A percentile compares a stretch with the other conserved stretches of the same genome.
Evolutionary conservation across 345 rosid species (phyloP).

Genomic region (Gossypium australe): DNA sequence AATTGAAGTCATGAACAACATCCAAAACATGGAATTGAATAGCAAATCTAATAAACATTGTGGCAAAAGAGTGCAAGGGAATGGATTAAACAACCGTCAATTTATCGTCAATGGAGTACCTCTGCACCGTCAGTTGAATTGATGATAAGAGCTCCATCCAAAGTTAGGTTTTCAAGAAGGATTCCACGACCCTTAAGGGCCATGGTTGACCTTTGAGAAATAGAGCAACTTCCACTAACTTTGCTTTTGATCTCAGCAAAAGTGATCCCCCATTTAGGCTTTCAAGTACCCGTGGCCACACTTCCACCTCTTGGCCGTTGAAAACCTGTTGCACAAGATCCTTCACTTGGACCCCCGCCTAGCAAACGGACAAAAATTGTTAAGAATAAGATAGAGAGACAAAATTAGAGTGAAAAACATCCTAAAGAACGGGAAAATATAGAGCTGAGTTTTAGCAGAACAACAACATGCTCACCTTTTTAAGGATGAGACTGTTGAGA

Average conservation of each 20-base stretch:
- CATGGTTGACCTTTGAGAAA: slow-evolving; percentile 70
- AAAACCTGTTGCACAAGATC: slow-evolving; percentile 58
- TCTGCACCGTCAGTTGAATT: slow-evolving; percentile 67
- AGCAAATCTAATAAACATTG: neutral
- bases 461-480: slow-evolving; percentile 29
- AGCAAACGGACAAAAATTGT: neutral
- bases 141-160: slow-evolving; percentile 79
- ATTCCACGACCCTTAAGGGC: slow-evolving; percentile 63
- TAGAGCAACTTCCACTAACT: slow-evolving; percentile 49
- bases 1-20: neutral
- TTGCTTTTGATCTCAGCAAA: slow-evolving; percentile 66
- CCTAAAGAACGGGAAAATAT: neutral
- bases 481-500: slow-evolving; percentile 43
- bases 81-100: neutral
- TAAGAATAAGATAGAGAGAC: too few species aligned
- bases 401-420: neutral
- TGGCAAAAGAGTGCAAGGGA: neutral
- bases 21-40: neutral
- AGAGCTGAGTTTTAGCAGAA: neutral
- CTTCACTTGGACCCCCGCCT: slow-evolving; percentile 75
- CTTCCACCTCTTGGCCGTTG: slow-evolving; percentile 91
- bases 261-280: slow-evolving; percentile 82
- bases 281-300: slow-evolving; percentile 83
- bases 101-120: slow-evolving; percentile 35
- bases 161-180: slow-evolving; percentile 47